A percentile compares a stretch with the other conserved stretches of the same genome.
These are phyloP conservation scores for Scalesia atractyloides DNA, from an alignment of 129 eudicot genomes.

Conservation along the genomic window DNA sequence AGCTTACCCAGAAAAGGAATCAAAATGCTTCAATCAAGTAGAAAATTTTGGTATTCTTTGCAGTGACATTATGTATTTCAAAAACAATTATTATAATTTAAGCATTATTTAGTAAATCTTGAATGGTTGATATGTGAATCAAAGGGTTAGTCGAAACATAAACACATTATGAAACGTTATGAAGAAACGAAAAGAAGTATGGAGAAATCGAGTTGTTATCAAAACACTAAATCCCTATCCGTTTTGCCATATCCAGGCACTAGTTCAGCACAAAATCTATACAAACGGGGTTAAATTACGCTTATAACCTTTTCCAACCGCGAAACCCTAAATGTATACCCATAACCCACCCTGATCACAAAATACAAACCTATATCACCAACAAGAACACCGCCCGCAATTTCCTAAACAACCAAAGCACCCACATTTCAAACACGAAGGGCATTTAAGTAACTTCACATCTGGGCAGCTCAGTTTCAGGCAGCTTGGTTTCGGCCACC, in stretches of 20 bases:
- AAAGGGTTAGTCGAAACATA: neutral
- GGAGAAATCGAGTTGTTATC: conserved; percentile 20
- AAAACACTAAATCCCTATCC: conserved; percentile 16
- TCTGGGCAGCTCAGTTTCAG: conserved; percentile 43
- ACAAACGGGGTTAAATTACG: conserved; percentile 36
- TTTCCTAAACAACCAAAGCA: conserved; percentile 45
- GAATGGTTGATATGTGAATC: neutral
- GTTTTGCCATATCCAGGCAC: conserved; percentile 27
- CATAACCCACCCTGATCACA: conserved; percentile 46
- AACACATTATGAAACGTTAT: neutral
- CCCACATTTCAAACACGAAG: conserved; percentile 37
- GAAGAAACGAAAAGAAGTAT: neutral
- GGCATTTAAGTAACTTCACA: conserved; percentile 47
- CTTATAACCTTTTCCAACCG: conserved; percentile 22
- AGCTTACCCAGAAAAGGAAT: conserved; percentile 39
- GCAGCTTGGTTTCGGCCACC: conserved; percentile 27
- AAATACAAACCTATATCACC: conserved; percentile 45
- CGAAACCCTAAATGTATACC: conserved; percentile 45
- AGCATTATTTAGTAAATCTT: neutral
- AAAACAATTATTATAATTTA: neutral
- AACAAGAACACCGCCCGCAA: conserved; percentile 56
- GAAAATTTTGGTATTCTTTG: neutral
- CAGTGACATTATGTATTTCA: conserved; percentile 4
- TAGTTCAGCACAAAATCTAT: conserved; percentile 34
- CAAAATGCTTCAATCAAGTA: conserved; percentile 34